These are phyloP conservation scores for Inga leiocalycina DNA, from an alignment of 306 rosid genomes.

Conservation along the genomic window DNA sequence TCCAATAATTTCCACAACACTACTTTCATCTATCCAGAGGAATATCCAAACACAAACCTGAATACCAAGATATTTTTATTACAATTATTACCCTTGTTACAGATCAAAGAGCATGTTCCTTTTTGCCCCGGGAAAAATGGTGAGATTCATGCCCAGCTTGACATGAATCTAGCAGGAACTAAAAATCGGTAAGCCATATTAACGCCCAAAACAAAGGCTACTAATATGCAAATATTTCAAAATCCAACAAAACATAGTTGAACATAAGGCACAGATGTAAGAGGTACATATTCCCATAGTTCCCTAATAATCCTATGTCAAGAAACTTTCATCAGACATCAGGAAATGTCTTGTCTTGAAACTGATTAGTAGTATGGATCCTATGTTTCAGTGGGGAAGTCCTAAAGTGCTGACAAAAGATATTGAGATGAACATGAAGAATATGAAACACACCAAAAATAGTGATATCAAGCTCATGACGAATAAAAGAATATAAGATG, in stretches of 20 bases:
- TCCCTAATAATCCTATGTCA: slow-evolving; percentile 1
- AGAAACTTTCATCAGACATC: slow-evolving; percentile 1
- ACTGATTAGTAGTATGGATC: not conserved
- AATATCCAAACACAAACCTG: slow-evolving; percentile 91
- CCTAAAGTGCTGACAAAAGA: not conserved
- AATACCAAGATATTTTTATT: slow-evolving; percentile 29
- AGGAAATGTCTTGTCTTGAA: not conserved
- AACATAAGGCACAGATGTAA: not conserved
- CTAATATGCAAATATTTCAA: slow-evolving; percentile 13
- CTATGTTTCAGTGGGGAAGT: not conserved
- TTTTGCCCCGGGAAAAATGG: not conserved
- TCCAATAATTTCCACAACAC: slow-evolving; percentile 63
- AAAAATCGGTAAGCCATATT: not conserved
- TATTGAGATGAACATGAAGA: slow-evolving; percentile 1
- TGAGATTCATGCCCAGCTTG: slow-evolving; percentile 10
- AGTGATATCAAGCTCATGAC: not conserved
- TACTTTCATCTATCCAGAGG: slow-evolving; percentile 74
- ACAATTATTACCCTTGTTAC: slow-evolving; percentile 20
- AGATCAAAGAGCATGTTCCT: slow-evolving; percentile 8
- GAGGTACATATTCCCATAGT: not conserved
- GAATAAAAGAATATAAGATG: slow-evolving; percentile 7
- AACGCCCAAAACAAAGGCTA: slow-evolving; percentile 16
- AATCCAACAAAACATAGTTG: not conserved
- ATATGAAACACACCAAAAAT: not conserved
- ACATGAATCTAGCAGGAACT: not conserved